Conservation (phyloP, 495 filamentous ascomycete species). For the Lasiosphaeria ovina region DNA sequence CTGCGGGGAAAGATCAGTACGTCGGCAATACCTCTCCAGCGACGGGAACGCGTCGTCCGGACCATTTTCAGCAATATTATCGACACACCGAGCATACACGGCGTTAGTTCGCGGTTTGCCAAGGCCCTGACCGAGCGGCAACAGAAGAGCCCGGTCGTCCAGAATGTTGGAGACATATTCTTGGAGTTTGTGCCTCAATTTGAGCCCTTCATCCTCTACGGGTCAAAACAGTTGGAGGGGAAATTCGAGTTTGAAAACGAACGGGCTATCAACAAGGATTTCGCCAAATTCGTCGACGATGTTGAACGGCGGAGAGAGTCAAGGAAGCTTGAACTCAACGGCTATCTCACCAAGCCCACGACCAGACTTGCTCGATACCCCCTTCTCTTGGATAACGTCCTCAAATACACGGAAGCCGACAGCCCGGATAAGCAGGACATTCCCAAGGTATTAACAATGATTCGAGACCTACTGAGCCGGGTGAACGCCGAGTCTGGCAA, state of each 20-base stretch:
- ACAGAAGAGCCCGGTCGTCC: conserved; percentile 82
- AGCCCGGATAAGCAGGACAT: conserved; percentile 90
- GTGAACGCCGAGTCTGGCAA: conserved; percentile 96
- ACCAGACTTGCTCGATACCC: conserved; percentile 95
- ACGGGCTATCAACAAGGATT: conserved; percentile 78
- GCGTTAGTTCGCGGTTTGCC: conserved; percentile 82
- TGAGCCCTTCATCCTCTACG: conserved; percentile 95
- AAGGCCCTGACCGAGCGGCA: conserved; percentile 86
- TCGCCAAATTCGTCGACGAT: conserved; percentile 92
- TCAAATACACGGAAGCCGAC: conserved; percentile 82
- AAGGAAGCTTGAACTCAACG: conserved; percentile 94
- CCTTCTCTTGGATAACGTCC: conserved; percentile 83
- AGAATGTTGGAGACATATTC: conserved; percentile 92
- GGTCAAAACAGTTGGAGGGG: conserved; percentile 91
- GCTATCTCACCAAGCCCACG: conserved; percentile 97
- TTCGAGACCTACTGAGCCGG: conserved; percentile 79
- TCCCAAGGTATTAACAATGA: conserved; percentile 77
- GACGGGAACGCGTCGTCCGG: conserved; percentile 84
- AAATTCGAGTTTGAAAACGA: conserved; percentile 99
- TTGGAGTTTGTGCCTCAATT: conserved; percentile 87
- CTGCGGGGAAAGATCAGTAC: conserved; percentile 64
- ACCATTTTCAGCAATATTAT: conserved; percentile 95
- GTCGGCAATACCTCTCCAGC: conserved; percentile 85
- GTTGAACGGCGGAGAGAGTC: conserved; percentile 95
- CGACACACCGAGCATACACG: conserved; percentile 74